phyloP scores from a whole-genome alignment of 1,139 yeast species.

The Blastobotrys arbuscula region DNA sequence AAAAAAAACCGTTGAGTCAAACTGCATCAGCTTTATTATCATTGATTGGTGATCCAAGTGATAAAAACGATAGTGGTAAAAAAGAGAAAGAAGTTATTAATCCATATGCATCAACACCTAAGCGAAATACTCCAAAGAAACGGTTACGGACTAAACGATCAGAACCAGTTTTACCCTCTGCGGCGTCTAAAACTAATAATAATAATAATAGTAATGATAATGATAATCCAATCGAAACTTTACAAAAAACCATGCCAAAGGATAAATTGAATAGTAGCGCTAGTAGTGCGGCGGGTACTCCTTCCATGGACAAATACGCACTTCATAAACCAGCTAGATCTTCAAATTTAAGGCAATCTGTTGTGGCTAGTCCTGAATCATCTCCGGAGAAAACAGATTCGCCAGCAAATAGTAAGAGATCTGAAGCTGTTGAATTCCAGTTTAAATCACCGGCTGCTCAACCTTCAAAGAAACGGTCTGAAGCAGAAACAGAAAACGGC shows the following conservation, averaged over 20 bases:
- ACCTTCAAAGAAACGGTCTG: not conserved
- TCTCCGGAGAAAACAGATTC: slow-evolving; percentile 2
- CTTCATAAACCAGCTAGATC: slow-evolving; percentile 26
- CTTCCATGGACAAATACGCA: slow-evolving; percentile 16
- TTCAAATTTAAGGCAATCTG: slow-evolving; percentile 25
- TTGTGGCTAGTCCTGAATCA: slow-evolving; percentile 19
- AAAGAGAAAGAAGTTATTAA: slow-evolving; percentile 39
- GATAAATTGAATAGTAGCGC: not conserved
- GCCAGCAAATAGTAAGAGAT: not conserved
- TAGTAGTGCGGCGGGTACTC: not conserved
- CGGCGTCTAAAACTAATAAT: not conserved
- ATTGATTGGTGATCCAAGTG: slow-evolving; percentile 45
- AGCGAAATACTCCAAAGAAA: slow-evolving; percentile 14
- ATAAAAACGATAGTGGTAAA: slow-evolving; percentile 20
- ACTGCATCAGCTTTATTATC: slow-evolving; percentile 65
- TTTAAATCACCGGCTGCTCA: slow-evolving; percentile 8
- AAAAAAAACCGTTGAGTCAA: slow-evolving; percentile 43
- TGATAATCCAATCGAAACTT: slow-evolving; percentile 2
- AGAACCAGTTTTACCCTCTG: not conserved
- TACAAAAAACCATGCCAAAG: slow-evolving; percentile 17
- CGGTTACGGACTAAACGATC: not conserved
- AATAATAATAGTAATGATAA: too few relatives aligned
- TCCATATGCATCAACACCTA: slow-evolving; percentile 43
- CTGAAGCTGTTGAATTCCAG: not conserved
- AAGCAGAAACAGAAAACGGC: not conserved